These are phyloP conservation scores for Fusarium lateritium DNA, from an alignment of 2,329 filamentous ascomycete species.

Conservation along the genomic window DNA sequence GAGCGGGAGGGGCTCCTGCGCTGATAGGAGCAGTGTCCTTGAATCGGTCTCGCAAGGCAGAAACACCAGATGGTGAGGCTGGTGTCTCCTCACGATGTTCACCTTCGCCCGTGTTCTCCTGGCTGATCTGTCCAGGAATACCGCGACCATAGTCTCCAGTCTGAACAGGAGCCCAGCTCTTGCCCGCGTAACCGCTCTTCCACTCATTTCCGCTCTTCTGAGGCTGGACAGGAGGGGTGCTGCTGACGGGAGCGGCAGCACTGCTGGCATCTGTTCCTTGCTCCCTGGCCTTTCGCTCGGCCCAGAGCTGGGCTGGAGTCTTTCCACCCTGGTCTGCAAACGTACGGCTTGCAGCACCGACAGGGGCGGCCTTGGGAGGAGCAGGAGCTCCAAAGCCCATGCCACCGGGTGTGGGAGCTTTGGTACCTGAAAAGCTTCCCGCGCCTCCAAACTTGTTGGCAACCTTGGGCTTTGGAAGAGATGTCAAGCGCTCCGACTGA, in stretches of 20 bases:
- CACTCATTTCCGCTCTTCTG: constrained; percentile 85
- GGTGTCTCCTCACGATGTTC: constrained; percentile 65
- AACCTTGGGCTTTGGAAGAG: constrained; percentile 94
- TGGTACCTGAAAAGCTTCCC: constrained; percentile 86
- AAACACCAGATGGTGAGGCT: constrained; percentile 73
- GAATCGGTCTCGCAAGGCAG: constrained; percentile 86
- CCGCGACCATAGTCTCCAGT: constrained; percentile 76
- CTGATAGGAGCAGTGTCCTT: constrained; percentile 82
- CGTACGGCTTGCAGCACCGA: constrained; percentile 88
- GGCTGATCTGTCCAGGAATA: constrained; percentile 61
- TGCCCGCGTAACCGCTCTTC: constrained; percentile 93
- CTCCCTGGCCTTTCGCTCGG: constrained; percentile 93
- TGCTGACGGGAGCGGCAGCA: constrained; percentile 54
- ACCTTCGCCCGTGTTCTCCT: constrained; percentile 75
- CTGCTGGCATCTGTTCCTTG: constrained; percentile 65
- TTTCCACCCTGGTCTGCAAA: constrained; percentile 97
- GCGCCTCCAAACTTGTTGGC: constrained; percentile 87
- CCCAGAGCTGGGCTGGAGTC: constrained; percentile 97
- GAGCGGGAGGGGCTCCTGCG: constrained; percentile 56
- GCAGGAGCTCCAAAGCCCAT: constrained; percentile 74
- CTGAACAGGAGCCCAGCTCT: constrained; percentile 89
- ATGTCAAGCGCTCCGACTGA: constrained; percentile 84
- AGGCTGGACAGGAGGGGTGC: constrained; percentile 69
- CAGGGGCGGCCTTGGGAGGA: constrained; percentile 68
- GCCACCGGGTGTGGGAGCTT: constrained; percentile 83